These are phyloP conservation scores for Diaporthe vexans DNA, from an alignment of 2,329 filamentous ascomycete species.

Conservation along the genomic window DNA sequence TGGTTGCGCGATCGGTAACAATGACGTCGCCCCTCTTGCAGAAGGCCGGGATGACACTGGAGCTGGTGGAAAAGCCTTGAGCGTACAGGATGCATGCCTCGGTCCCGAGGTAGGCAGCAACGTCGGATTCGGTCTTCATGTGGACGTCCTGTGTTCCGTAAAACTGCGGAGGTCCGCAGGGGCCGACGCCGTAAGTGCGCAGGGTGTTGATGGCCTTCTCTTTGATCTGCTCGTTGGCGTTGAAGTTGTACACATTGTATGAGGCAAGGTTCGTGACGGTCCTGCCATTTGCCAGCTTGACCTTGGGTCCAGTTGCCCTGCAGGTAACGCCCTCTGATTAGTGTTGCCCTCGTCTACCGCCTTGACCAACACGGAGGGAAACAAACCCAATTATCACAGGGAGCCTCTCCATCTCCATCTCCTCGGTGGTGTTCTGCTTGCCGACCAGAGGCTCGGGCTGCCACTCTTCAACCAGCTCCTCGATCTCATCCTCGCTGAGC, in stretches of 20 bases:
- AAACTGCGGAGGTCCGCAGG: slow-evolving; percentile 96
- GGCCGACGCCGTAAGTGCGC: slow-evolving; percentile 95
- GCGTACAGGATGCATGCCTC: slow-evolving; percentile 95
- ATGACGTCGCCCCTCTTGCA: slow-evolving; percentile 98
- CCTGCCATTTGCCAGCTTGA: slow-evolving; percentile 88
- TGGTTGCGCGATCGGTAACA: slow-evolving; percentile 92
- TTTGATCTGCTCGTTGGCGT: slow-evolving; percentile 90
- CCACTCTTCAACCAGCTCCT: slow-evolving; percentile 97
- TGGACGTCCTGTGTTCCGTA: slow-evolving; percentile 99
- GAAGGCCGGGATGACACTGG: slow-evolving; percentile 96
- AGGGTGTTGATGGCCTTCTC: slow-evolving; percentile 95
- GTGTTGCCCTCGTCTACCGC: not conserved
- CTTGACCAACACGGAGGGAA: not conserved
- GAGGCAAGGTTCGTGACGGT: slow-evolving; percentile 94
- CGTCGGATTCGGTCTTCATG: slow-evolving; percentile 95
- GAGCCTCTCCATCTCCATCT: slow-evolving; percentile 84
- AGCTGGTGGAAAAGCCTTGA: slow-evolving; percentile 95
- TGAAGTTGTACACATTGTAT: slow-evolving; percentile 98
- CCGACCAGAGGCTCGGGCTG: slow-evolving; percentile 91
- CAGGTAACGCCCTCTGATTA: slow-evolving; percentile 1
- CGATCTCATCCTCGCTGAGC: slow-evolving; percentile 93
- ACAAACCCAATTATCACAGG: slow-evolving; percentile 89
- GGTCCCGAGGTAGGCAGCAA: slow-evolving; percentile 89
- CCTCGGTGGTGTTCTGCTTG: slow-evolving; percentile 80
- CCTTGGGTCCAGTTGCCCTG: slow-evolving; percentile 90